Evolutionary conservation across 768 basidiomycete genomes (phyloP).

Genomic region (Tricholomella constricta): DNA sequence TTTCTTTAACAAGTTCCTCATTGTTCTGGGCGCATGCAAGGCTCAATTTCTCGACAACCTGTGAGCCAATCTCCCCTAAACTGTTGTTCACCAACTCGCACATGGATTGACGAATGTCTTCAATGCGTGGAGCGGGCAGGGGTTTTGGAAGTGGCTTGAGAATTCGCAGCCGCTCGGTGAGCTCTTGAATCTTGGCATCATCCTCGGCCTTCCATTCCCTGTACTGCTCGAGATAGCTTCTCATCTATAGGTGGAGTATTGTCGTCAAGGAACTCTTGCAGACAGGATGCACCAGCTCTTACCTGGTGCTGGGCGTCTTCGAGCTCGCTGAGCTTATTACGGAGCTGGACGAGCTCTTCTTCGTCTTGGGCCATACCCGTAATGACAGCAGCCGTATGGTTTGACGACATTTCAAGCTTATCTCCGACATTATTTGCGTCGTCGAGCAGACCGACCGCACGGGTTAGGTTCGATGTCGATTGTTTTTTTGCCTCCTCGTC

Average conservation of each 20-base stretch:
- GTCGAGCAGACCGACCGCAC: neutral
- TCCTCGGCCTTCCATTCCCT: slow-evolving; percentile 5
- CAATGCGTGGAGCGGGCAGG: neutral
- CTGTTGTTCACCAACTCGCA: neutral
- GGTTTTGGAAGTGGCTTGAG: slow-evolving; percentile 6
- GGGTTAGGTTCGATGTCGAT: neutral
- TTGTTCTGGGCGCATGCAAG: neutral
- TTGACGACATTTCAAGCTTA: neutral
- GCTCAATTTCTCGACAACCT: neutral
- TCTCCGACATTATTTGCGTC: neutral
- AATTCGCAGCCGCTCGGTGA: neutral
- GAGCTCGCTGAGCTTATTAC: neutral
- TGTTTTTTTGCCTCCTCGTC: neutral
- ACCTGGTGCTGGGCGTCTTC: slow-evolving; percentile 7
- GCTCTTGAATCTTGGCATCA: neutral
- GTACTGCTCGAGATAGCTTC: neutral
- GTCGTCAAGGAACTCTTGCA: neutral
- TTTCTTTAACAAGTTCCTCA: neutral
- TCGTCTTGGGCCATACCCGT: neutral
- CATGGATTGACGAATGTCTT: neutral
- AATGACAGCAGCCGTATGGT: neutral
- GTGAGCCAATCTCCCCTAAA: neutral
- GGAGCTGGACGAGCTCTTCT: slow-evolving; percentile 4
- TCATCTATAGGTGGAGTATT: neutral
- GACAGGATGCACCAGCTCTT: neutral